These are phyloP conservation scores for Fusarium beomiforme DNA, from an alignment of 2,329 filamentous ascomycete genomes.

Conservation along the genomic window DNA sequence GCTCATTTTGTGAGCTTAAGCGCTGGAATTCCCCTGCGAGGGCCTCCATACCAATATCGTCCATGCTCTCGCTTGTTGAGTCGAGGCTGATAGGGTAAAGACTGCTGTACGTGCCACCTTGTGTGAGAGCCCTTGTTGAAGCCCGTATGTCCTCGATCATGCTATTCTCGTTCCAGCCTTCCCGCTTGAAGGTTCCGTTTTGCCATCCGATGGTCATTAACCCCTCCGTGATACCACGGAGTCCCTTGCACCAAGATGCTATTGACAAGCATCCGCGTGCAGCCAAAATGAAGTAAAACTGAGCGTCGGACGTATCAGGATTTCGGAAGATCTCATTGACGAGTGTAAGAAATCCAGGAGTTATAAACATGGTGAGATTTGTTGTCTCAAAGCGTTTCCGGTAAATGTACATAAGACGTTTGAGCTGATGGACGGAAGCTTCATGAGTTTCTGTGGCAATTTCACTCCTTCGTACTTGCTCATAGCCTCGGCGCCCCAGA, in stretches of 20 bases:
- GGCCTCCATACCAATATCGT: conserved; percentile 10
- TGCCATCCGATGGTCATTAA: conserved; percentile 11
- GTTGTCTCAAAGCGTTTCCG: conserved; percentile 14
- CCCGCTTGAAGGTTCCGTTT: neutral
- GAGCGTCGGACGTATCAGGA: neutral
- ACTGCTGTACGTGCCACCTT: conserved; percentile 3
- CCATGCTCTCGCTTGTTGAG: conserved; percentile 2
- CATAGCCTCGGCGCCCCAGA: fast-evolving
- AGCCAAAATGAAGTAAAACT: conserved; percentile 9
- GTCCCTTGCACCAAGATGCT: conserved; percentile 17
- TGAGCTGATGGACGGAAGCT: neutral
- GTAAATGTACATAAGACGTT: neutral
- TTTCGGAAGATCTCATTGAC: conserved; percentile 8
- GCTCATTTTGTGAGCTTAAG: neutral
- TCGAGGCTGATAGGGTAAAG: conserved; percentile 13
- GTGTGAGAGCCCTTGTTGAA: neutral
- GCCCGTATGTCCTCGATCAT: conserved; percentile 2
- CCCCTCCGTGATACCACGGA: conserved; percentile 2
- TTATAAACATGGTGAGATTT: conserved; percentile 2
- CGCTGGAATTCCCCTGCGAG: neutral
- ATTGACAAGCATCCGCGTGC: neutral
- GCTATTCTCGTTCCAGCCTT: neutral
- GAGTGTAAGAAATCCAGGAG: neutral
- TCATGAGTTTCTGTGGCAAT: neutral
- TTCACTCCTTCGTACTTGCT: neutral